Evolutionary conservation across 2,329 filamentous ascomycete genomes (phyloP), one percentile per base, ranked within the genome.

Genomic region (Verticillium nubilum): DNA sequence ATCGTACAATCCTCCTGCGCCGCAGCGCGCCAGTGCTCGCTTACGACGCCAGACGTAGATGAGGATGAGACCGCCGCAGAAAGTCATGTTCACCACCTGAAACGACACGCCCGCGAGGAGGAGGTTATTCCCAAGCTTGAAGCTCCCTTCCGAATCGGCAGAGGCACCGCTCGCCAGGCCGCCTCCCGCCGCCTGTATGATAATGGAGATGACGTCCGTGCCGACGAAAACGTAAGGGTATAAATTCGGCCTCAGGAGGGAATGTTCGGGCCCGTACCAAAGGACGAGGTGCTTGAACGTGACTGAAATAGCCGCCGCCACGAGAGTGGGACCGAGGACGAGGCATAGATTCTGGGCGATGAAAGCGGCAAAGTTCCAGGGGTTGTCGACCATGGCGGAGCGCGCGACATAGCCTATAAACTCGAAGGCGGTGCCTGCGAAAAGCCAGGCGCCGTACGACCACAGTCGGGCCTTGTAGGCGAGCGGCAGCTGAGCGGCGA

Each of bases 161-260:
- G 37, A 58, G 1, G 59, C 59, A 17, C 42, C 17, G 33, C 58
- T 59, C 13, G 59, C 42, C 2, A 68, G 29, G 2, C 58, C 66
- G 33, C 52, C 62, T 13, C 68, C 68, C 2, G 61, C 52, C 3
- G 62, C 57, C 29, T 70, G 69, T 5, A 70, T 58, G 26, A 68
- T 52, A 26, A 70, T 69, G 15, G 75, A 78, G 42, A 77, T 62
- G 55, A 79, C 64, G 61, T 83, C 80, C 66, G 74, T 78, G 3
- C 74, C 71, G 59, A 83, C 78, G 69, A 82, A 82, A 57, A 82
- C 75, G 62, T 74, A 77, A 2, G 79, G 77, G 63, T 81, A 82
- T 0, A 76, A 71, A 3, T 66, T 68, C 0, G 80, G 77, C 25
- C 68, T 69, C 29, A 80, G 64, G 2, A 73, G 65, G 0, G 75